These are phyloP conservation scores for Meyerozyma athensensis DNA, from an alignment of 1,139 yeast species.

Conservation along the genomic window DNA sequence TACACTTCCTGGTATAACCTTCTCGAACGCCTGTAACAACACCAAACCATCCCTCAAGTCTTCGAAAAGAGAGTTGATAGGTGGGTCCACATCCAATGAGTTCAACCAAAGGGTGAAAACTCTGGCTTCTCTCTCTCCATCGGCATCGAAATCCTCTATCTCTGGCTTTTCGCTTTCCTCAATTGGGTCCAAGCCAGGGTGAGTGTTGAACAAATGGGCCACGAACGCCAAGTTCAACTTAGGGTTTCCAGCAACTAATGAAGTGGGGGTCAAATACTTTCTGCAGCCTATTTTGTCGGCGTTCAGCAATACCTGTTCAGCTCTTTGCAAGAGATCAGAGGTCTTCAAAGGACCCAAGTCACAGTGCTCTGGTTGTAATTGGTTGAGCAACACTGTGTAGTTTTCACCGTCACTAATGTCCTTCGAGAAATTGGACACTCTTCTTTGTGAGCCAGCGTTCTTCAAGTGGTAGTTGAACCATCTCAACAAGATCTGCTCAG, in stretches of 20 bases:
- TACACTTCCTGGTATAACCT: slow-evolving; percentile 91
- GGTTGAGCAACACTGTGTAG: slow-evolving; percentile 84
- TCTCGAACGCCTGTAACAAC: slow-evolving; percentile 87
- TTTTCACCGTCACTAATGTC: slow-evolving; percentile 95
- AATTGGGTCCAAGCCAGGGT: slow-evolving; percentile 94
- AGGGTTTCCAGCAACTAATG: slow-evolving; percentile 94
- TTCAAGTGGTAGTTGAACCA: slow-evolving; percentile 97
- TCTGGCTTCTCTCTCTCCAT: slow-evolving; percentile 99
- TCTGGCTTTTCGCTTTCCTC: slow-evolving; percentile 87
- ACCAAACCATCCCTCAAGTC: slow-evolving; percentile 92
- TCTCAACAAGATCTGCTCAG: slow-evolving; percentile 92
- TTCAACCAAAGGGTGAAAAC: slow-evolving; percentile 97
- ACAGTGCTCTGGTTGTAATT: slow-evolving; percentile 80
- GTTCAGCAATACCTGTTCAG: slow-evolving; percentile 76
- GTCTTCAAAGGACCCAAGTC: slow-evolving; percentile 78
- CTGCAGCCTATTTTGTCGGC: slow-evolving; percentile 92
- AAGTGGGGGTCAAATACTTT: slow-evolving; percentile 88
- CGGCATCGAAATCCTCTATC: slow-evolving; percentile 95
- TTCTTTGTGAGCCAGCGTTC: slow-evolving; percentile 87
- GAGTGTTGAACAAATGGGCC: slow-evolving; percentile 92
- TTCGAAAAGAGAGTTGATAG: slow-evolving; percentile 86
- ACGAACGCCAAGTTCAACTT: slow-evolving; percentile 94
- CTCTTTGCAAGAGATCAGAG: slow-evolving; percentile 67
- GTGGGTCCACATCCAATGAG: slow-evolving; percentile 93
- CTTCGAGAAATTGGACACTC: slow-evolving; percentile 77